These are phyloP conservation scores for Triadica sebifera DNA, from an alignment of 345 rosid genomes.

Conservation along the genomic window DNA sequence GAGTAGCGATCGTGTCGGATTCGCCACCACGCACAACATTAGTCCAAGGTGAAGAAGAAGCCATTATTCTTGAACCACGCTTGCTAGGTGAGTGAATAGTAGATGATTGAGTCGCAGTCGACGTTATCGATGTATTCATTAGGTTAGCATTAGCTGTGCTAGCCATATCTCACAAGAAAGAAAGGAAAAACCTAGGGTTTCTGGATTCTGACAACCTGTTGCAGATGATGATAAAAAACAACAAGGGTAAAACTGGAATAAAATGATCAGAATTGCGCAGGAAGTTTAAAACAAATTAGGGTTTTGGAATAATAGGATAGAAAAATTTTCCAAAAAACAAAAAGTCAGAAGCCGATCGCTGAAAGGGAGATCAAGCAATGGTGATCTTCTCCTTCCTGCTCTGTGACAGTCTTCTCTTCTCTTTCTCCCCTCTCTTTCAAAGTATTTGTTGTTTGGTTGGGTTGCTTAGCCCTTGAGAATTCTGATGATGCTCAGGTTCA, in stretches of 20 bases:
- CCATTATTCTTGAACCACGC: slow-evolving; percentile 7
- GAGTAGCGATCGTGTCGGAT: slow-evolving; percentile 23
- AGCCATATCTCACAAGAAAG: neutral
- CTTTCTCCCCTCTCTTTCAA: neutral
- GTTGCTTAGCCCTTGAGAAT: slow-evolving; percentile 14
- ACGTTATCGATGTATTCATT: neutral
- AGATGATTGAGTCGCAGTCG: neutral
- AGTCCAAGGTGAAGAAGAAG: slow-evolving; percentile 45
- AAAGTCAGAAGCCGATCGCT: neutral
- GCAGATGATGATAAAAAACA: neutral
- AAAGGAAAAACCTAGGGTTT: neutral
- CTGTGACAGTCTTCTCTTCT: neutral
- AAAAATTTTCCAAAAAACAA: neutral
- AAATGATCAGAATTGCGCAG: neutral
- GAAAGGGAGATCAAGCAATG: slow-evolving; percentile 2
- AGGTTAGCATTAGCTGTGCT: neutral
- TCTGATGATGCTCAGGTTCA: slow-evolving; percentile 5
- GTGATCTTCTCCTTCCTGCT: neutral
- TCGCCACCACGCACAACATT: slow-evolving; percentile 47
- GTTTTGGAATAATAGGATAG: neutral
- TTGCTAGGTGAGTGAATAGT: neutral
- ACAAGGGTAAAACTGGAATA: slow-evolving; percentile 11
- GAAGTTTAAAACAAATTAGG: neutral
- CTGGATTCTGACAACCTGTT: slow-evolving; percentile 3
- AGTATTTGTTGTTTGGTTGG: neutral